These are phyloP conservation scores for Eucommia ulmoides DNA, from an alignment of 257 asterid species.

Conservation along the genomic window DNA sequence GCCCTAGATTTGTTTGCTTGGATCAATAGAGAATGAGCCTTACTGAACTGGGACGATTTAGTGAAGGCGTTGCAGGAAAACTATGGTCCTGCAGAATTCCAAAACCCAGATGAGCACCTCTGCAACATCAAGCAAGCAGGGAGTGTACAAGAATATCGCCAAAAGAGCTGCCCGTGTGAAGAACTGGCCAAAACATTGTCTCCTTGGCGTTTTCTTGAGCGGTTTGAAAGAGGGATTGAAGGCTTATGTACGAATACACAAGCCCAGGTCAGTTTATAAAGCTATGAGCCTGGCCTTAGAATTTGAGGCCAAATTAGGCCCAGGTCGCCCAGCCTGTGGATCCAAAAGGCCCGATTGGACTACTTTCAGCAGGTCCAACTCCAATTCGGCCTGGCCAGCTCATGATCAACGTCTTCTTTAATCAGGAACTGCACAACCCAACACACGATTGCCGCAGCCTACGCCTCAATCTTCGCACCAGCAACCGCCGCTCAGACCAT, in stretches of 20 bases:
- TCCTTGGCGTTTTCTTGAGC: background rate
- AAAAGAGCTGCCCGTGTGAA: background rate
- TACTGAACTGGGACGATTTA: background rate
- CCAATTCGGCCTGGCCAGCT: background rate
- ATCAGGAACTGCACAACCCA: background rate
- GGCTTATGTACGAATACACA: background rate
- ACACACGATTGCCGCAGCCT: background rate
- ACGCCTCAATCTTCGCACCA: background rate
- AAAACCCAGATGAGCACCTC: constrained; percentile 1
- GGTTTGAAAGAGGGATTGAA: background rate
- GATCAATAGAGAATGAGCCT: background rate
- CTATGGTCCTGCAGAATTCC: constrained; percentile 3
- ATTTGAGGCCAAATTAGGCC: background rate
- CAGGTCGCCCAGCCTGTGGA: background rate
- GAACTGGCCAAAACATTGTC: constrained; percentile 2
- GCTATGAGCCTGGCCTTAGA: constrained; percentile 2
- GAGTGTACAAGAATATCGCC: background rate
- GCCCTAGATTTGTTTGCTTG: constrained; percentile 4
- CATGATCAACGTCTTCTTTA: background rate
- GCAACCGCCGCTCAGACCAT: background rate
- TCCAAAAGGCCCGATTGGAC: background rate
- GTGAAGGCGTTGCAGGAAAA: constrained; percentile 3
- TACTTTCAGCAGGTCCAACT: background rate
- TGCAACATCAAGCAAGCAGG: background rate
- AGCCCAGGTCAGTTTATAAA: background rate